phyloP scores from a whole-genome alignment of 176 grass and related monocot genomes.

The Bonia amplexicaulis region DNA sequence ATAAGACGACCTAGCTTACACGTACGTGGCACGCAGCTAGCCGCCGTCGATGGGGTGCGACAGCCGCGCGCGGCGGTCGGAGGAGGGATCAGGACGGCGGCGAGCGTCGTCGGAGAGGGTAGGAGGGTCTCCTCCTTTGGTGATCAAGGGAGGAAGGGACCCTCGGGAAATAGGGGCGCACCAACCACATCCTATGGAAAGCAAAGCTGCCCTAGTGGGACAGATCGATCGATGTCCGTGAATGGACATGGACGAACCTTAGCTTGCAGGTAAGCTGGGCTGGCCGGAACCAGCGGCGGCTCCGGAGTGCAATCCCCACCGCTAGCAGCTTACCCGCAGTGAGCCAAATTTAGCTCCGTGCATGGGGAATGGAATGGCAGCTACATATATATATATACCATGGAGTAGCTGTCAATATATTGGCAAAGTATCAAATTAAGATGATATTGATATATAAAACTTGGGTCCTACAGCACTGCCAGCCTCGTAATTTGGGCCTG shows the following conservation, averaged over 20 bases:
- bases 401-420: background rate
- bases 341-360: background rate
- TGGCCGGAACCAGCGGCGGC: background rate
- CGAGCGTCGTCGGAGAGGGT: background rate
- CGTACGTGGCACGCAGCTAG: background rate
- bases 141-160: background rate
- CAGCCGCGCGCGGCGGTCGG: background rate
- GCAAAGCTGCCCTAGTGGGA: background rate
- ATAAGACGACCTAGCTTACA: background rate
- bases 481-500: too few species aligned
- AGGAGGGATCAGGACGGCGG: background rate
- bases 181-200: background rate
- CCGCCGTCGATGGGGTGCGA: background rate
- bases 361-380: background rate
- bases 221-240: background rate
- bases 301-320: slow-evolving; percentile 20
- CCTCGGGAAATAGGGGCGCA: background rate
- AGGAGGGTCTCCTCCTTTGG: background rate
- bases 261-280: background rate
- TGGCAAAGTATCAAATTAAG: too few species aligned
- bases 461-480: too few species aligned
- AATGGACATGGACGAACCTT: background rate
- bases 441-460: too few species aligned
- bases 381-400: background rate
- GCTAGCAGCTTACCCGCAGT: background rate